Base-by-base conservation (phyloP, 2,329 filamentous ascomycete genomes). In the Epichloe glyceriae region DNA sequence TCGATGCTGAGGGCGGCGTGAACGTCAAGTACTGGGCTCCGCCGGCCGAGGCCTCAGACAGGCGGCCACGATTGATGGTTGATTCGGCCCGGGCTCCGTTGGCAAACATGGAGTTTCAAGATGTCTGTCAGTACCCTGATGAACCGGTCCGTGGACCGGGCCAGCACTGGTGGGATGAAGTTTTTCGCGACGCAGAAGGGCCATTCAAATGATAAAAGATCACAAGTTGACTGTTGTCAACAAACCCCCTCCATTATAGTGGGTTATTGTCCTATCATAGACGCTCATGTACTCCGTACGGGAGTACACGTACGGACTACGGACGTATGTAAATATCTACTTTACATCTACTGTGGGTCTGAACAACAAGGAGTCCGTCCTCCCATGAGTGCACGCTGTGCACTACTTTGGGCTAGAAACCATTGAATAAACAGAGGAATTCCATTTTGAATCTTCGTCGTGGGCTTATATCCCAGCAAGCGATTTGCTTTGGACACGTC, bases 401-500 rank as follows among this genome's bases (percentile, higher is more conserved):
- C 15, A 17, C 14, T 17, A 15, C 15, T 17, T 4, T 40, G 39
- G 6, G 39, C 37, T n/a, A 47, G 33, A 20, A 47, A 47, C 46
- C 46, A 39, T 14, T 12, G n/a, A 37, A 37, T 42, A 39, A 44
- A 44, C 34, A 22, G 26, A 14, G 53, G 55, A 40, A 58, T 58
- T 0, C 58, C 57, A 11, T 55, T 22, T 3, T 51, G 40, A 37
- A 60, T 58, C 40, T 55, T 54, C 0, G 56, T 58, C 20, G 38
- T 47, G 2, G 58, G 58, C 19, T 56, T 39, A 26, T 60, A 60
- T 11, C 54, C 54, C 6, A 60, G 49, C 15, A 57, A 5, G 20
- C 33, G 17, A 46, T 47, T 56, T 12, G 58, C 55, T 42, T 58
- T 60, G 38, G 54, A 50, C 15, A 59, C 43, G 19, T 60, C 54